These are phyloP conservation scores for Clavulina sp. DNA, from an alignment of 768 basidiomycete species.

Conservation along the genomic window DNA sequence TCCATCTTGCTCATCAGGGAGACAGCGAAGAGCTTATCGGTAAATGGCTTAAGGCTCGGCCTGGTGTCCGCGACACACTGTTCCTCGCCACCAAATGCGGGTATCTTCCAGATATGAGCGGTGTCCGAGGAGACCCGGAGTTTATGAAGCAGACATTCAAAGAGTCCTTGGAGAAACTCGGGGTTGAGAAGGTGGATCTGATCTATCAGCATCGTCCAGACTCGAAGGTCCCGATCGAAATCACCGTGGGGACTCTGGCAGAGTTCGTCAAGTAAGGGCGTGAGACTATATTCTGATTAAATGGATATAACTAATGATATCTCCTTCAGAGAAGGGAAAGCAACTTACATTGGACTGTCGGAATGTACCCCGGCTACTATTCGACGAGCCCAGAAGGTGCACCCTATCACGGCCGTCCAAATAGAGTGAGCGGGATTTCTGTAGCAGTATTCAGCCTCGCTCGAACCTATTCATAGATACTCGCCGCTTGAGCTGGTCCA, in stretches of 20 bases:
- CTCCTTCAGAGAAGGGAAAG: slow-evolving; percentile 24
- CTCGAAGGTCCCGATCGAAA: slow-evolving; percentile 14
- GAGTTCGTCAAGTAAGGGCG: slow-evolving; percentile 8
- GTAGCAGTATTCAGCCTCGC: neutral
- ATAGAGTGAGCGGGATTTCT: slow-evolving; percentile 9
- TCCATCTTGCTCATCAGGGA: slow-evolving; percentile 9
- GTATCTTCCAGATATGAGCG: neutral
- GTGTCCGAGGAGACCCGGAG: slow-evolving; percentile 9
- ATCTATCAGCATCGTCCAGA: slow-evolving; percentile 14
- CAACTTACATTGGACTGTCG: slow-evolving; percentile 35
- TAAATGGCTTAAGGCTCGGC: slow-evolving; percentile 30
- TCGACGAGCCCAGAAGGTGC: slow-evolving; percentile 11
- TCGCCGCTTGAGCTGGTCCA: slow-evolving; percentile 12
- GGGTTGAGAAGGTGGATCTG: slow-evolving; percentile 12
- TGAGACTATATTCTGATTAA: neutral
- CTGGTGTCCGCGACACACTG: slow-evolving; percentile 33
- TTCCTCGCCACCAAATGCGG: slow-evolving; percentile 48
- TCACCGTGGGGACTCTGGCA: slow-evolving; percentile 11
- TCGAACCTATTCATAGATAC: slow-evolving; percentile 13
- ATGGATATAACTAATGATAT: neutral
- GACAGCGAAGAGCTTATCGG: slow-evolving; percentile 29
- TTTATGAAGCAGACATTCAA: slow-evolving; percentile 8
- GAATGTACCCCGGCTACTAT: slow-evolving; percentile 19
- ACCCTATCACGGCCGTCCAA: slow-evolving; percentile 12
- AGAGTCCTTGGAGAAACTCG: slow-evolving; percentile 10